Percentiles rank a stretch among this genome's conserved stretches.
Conservation (phyloP, 257 asterid species). For the Solanum clarkiae region DNA sequence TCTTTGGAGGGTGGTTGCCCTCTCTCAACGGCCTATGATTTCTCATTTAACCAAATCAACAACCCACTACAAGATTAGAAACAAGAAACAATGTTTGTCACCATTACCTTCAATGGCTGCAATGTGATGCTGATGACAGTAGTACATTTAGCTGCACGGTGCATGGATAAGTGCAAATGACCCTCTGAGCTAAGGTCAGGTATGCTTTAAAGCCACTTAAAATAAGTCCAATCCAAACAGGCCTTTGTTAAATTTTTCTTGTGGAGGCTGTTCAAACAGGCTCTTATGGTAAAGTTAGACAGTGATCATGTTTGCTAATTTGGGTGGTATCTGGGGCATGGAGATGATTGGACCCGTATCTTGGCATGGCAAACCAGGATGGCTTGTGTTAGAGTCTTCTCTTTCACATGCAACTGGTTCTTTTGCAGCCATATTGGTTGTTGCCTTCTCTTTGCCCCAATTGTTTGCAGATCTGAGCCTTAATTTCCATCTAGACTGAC, state of each 20-base stretch:
- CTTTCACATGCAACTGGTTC: background rate
- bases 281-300: background rate
- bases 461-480: conserved; percentile 1
- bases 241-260: background rate
- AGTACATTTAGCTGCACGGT: background rate
- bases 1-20: background rate
- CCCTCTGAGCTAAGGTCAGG: background rate
- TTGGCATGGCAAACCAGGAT: background rate
- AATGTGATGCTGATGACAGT: background rate
- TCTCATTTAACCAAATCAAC: background rate
- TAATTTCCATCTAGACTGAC: background rate
- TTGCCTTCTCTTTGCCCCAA: background rate
- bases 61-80: background rate
- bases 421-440: background rate
- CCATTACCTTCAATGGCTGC: background rate
- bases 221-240: background rate
- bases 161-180: background rate
- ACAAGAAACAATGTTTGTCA: background rate
- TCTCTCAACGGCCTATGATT: background rate
- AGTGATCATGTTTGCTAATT: background rate
- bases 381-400: background rate
- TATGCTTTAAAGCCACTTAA: background rate
- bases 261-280: background rate
- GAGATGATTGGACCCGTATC: background rate
- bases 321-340: background rate